Percentiles rank a stretch among this genome's conserved stretches.
Conservation (phyloP, 140 eudicot species). For the Cichorium intybus region DNA sequence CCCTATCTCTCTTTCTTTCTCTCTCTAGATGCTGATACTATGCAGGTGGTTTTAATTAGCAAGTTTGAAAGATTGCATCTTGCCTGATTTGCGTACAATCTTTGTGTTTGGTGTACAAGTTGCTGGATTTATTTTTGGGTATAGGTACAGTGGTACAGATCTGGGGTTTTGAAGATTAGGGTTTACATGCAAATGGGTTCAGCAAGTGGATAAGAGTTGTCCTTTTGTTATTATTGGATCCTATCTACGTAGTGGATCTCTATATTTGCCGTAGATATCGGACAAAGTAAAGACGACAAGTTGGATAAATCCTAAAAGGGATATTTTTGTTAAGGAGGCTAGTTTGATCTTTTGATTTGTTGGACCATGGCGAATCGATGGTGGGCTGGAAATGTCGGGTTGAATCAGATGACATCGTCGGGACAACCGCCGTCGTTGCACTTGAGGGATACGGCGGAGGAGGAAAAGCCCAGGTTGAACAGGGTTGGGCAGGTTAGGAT, state of each 20-base stretch:
- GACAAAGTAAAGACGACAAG: no score
- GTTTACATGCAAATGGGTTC: conserved; percentile 21
- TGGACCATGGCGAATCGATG: conserved; percentile 58
- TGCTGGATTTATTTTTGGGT: conserved; percentile 7
- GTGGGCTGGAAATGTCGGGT: conserved; percentile 72
- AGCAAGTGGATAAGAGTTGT: conserved; percentile 20
- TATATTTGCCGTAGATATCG: neutral
- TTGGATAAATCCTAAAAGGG: conserved; percentile 11
- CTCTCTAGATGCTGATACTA: neutral
- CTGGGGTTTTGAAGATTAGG: conserved; percentile 17
- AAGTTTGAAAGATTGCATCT: conserved; percentile 24
- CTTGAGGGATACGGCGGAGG: conserved; percentile 38
- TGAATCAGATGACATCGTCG: conserved; percentile 54
- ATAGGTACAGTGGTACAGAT: neutral
- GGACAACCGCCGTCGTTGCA: conserved; percentile 41
- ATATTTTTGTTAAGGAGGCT: neutral
- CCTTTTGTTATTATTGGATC: conserved; percentile 7
- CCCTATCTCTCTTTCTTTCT: neutral
- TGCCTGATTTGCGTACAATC: conserved; percentile 14
- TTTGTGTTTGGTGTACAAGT: conserved; percentile 8
- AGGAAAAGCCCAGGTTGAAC: conserved; percentile 21
- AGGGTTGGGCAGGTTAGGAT: conserved; percentile 18
- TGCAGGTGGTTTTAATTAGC: neutral
- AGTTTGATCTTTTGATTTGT: neutral
- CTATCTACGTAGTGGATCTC: neutral